Evolutionary conservation across 768 basidiomycete genomes (phyloP).

Genomic region (Leccinum subgranulosum): DNA sequence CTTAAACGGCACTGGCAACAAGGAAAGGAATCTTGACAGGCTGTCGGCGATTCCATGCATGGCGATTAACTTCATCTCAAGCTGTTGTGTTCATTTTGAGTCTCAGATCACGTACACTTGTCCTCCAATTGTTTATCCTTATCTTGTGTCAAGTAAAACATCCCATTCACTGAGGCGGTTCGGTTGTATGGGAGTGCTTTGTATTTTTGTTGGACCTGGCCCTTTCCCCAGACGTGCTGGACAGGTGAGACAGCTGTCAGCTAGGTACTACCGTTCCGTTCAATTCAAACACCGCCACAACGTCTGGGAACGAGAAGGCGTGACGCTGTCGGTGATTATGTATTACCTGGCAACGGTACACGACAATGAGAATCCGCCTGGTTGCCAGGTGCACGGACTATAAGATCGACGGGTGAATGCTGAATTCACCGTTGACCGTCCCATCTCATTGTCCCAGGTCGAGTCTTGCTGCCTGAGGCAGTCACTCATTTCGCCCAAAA

Average conservation of each 20-base stretch:
- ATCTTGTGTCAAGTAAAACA: background rate
- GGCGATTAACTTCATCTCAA: no score
- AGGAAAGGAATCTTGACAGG: background rate
- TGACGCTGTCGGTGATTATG: background rate
- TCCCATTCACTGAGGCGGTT: no score
- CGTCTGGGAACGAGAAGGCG: no score
- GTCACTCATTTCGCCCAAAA: constrained; percentile 13
- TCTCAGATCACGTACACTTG: background rate
- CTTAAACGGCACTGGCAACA: background rate
- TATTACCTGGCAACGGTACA: background rate
- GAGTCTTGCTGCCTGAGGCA: constrained; percentile 15
- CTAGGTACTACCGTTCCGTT: no score
- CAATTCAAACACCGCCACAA: no score
- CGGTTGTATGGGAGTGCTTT: no score
- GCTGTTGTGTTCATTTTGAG: background rate
- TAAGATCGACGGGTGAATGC: constrained; percentile 6
- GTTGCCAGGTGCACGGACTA: background rate
- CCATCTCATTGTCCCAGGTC: background rate
- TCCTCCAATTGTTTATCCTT: background rate
- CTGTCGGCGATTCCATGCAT: background rate
- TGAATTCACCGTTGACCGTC: background rate
- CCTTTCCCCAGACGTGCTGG: no score
- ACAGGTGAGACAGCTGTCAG: no score
- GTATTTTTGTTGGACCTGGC: no score
- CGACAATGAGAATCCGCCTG: background rate